A percentile compares a stretch with the other conserved stretches of the same genome.
phyloP scores from a whole-genome alignment of 2,329 filamentous ascomycete species.

The Xylaria sp. region DNA sequence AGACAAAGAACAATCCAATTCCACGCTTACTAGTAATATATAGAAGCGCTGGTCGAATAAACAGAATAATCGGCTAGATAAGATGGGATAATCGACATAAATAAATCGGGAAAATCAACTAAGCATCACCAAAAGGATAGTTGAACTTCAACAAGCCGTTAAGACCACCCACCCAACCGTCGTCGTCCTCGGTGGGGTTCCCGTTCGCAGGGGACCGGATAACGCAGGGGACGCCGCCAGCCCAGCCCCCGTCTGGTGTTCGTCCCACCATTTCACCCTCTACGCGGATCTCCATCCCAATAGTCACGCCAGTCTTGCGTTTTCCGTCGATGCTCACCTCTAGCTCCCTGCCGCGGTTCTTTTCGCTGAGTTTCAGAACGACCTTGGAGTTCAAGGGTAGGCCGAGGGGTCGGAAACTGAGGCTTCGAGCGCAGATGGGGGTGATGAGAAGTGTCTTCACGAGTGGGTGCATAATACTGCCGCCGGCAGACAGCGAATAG shows the following conservation, averaged over 20 bases:
- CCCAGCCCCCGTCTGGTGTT: conserved; percentile 46
- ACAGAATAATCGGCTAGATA: neutral
- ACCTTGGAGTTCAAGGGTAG: conserved; percentile 88
- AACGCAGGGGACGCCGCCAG: conserved; percentile 86
- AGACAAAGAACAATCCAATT: too few relatives aligned
- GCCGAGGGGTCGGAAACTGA: conserved; percentile 92
- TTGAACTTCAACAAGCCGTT: conserved; percentile 97
- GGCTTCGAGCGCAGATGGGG: conserved; percentile 90
- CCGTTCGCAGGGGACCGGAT: conserved; percentile 69
- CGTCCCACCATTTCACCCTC: conserved; percentile 82
- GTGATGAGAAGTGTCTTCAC: conserved; percentile 90
- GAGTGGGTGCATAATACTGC: conserved; percentile 92
- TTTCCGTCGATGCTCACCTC: conserved; percentile 85
- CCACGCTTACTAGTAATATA: too few relatives aligned
- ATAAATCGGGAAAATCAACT: neutral
- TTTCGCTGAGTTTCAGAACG: conserved; percentile 81
- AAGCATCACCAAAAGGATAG: conserved; percentile 80
- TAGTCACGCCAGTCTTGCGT: conserved; percentile 72
- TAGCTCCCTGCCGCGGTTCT: conserved; percentile 79
- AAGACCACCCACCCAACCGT: conserved; percentile 95
- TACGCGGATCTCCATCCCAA: conserved; percentile 89
- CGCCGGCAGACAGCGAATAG: conserved; percentile 92
- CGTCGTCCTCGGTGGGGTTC: conserved; percentile 70
- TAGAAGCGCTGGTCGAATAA: neutral
- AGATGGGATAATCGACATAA: neutral